Evolutionary conservation across 192 early-diverging fungal genomes (phyloP), one percentile per base, ranked within the genome.

Genomic region (Backusella psychrophila): DNA sequence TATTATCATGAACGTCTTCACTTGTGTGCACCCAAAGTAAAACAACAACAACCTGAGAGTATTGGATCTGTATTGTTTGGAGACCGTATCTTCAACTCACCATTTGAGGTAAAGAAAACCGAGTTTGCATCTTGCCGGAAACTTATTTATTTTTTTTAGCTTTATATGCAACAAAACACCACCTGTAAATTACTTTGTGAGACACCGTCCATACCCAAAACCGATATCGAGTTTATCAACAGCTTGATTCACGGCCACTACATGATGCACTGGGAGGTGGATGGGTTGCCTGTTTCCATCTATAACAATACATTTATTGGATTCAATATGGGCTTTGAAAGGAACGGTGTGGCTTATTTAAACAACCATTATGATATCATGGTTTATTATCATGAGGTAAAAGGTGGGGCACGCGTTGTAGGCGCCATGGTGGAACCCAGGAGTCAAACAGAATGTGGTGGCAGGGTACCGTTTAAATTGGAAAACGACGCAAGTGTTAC

Each of bases 61-160:
- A 86, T 99, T 56, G 97, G 97, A 35, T 92, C 90, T 77, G 96
- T 99, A 44, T 84, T 99, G 41, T 99, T 99, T 92, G 97, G 97
- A 14, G 96, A 99, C 75, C 90, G 97, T 39, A 93, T 99, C 77
- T 96, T 90, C 74, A 89, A 84, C 68, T 96, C 96, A 2, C 87
- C 85, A 0, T 95, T 95, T 77, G 80, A 95, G 84, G 89, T 97
- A 29, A 1, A 29, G 29, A n/a, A n/a, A n/a, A 29, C 29, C 29
- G 29, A 29, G 29, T 29, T 29, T 29, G 29, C 29, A n/a, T n/a
- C n/a, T n/a, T n/a, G n/a, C n/a, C n/a, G 29, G 0, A 29, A 29
- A 29, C 29, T 29, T 29, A 29, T 29, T 29, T 29, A 0, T 29
- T 29, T 29, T 1, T 29, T 29, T 29, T 29, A 29, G 92, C 81